Base-by-base conservation (phyloP, 129 eudicot genomes). In the Flaveria sonorensis region DNA sequence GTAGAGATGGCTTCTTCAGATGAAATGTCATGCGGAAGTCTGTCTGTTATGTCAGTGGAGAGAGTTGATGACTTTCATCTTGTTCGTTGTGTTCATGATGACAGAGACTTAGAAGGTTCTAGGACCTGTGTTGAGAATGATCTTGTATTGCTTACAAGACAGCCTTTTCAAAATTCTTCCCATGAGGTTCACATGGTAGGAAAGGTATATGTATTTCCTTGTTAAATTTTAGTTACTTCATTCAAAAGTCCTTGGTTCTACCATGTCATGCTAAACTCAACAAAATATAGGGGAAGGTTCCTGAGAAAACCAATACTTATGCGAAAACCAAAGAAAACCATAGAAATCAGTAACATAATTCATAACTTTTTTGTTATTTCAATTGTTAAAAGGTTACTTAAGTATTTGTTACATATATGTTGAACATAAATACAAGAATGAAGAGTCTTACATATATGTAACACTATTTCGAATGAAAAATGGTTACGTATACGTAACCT, bases 21-120 rank as follows among this genome's bases (percentile, higher is more conserved):
- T 50, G 99, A 89, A 47, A 84, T 89, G 92, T 83, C 83, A 21
- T 86, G 90, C 70, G 96, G 97, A 75, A 80, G 90, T 81, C 59
- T 95, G 71, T 95, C 99, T 70, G 99, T 95, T 77, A 65, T 95
- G 82, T 91, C 97, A 3, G 89, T 95, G 81, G 99, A 95, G 83
- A 89, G 94, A 86, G 80, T 95, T 57, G 99, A 95, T 70, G 96
- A 91, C 81, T 95, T 95, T 81, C 96, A 95, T 70, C 80, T 95
- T 83, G 90, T 95, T 76, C 99, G 99, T 30, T 85, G 90, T 88
- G 88, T 91, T 65, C 91, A 85, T 28, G 94, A 95, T 80, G 92
- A 86, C 69, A 70, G 53, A 73, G 86, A 87, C 71, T 53, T 84
- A 21, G 42, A 74, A 72, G 90, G 74, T 69, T 83, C 90, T 64